phyloP scores from a whole-genome alignment of 192 early-diverging fungal genomes.

The Phycomyces nitens region DNA sequence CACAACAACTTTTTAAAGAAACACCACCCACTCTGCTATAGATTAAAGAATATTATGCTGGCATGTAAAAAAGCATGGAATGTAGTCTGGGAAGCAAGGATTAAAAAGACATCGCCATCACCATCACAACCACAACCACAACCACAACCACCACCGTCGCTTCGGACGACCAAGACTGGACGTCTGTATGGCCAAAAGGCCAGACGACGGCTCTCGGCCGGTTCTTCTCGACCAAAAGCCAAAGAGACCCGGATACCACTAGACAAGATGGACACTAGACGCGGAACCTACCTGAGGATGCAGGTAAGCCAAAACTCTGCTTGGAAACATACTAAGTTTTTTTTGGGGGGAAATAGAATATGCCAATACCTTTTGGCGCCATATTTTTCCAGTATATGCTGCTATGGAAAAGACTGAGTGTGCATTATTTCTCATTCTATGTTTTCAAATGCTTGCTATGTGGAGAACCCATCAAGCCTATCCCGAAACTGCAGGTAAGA shows the following conservation, averaged over 20 bases:
- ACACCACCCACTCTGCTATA: slow-evolving; percentile 10
- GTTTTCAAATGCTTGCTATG: slow-evolving; percentile 72
- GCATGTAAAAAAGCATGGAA: not conserved
- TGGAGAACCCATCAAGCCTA: slow-evolving; percentile 76
- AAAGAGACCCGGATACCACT: not conserved
- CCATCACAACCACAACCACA: no score
- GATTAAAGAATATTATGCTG: not conserved
- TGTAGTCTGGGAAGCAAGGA: no score
- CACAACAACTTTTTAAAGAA: slow-evolving; percentile 19
- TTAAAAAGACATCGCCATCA: not conserved
- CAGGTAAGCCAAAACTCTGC: no score
- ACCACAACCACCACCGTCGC: no score
- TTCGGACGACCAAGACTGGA: no score
- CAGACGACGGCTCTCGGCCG: not conserved
- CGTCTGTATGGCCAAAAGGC: no score
- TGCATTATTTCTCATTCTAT: slow-evolving; percentile 75
- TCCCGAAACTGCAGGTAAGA: slow-evolving; percentile 62
- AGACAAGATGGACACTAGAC: not conserved
- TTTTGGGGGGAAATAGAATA: slow-evolving; percentile 54
- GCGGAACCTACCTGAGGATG: slow-evolving; percentile 28
- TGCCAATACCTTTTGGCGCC: slow-evolving; percentile 66
- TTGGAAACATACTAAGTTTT: no score
- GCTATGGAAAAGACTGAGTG: slow-evolving; percentile 73
- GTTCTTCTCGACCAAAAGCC: not conserved
- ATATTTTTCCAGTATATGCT: slow-evolving; percentile 94